Evolutionary conservation across 129 eudicot species (phyloP).

Genomic region (Pulicaria dysenterica): DNA sequence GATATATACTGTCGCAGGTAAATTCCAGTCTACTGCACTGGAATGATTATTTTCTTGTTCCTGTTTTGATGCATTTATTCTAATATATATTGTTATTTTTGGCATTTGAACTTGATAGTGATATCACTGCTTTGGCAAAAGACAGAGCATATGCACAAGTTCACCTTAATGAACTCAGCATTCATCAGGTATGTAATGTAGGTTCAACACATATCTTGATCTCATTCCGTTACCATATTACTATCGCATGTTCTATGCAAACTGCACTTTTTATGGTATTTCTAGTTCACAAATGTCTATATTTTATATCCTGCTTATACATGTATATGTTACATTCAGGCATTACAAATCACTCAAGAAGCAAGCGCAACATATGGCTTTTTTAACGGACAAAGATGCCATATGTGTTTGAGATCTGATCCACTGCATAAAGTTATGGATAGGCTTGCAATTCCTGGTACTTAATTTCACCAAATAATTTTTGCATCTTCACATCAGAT

Average conservation of each 20-base stretch:
- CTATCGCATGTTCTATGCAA: neutral
- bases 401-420: slow-evolving; percentile 84
- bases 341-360: slow-evolving; percentile 78
- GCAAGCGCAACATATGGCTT: slow-evolving; percentile 63
- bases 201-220: neutral
- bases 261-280: neutral
- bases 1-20: slow-evolving; percentile 89
- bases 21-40: neutral
- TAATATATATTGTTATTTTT: slow-evolving; percentile 5
- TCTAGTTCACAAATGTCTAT: neutral
- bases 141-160: slow-evolving; percentile 82
- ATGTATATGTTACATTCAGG: slow-evolving; percentile 41
- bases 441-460: slow-evolving; percentile 75
- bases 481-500: slow-evolving; percentile 1
- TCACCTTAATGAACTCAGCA: slow-evolving; percentile 73
- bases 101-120: slow-evolving; percentile 54
- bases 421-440: slow-evolving; percentile 80
- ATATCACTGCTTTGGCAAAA: slow-evolving; percentile 89
- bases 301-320: neutral
- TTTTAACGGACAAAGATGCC: slow-evolving; percentile 82
- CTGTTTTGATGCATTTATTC: slow-evolving; percentile 3
- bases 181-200: slow-evolving; percentile 63
- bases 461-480: slow-evolving; percentile 3
- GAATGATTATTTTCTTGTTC: slow-evolving; percentile 8
- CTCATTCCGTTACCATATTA: neutral